Evolutionary conservation across 2,329 filamentous ascomycete species (phyloP).

Genomic region (Alternaria sp.): DNA sequence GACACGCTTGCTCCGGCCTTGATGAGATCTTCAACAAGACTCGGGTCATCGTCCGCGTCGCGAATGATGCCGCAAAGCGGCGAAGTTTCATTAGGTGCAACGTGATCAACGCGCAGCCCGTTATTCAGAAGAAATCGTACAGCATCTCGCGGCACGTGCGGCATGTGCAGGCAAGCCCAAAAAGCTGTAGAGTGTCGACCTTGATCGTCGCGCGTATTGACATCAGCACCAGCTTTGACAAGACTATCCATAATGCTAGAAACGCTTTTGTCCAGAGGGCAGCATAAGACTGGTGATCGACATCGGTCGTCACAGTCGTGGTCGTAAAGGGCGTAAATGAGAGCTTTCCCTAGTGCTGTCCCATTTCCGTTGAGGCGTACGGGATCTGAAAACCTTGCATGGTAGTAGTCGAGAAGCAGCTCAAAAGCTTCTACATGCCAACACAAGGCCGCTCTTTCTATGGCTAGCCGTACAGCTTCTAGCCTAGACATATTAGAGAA

Average conservation of each 20-base stretch:
- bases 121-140: neutral
- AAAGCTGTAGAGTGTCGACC: neutral
- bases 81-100: neutral
- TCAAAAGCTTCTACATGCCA: slow-evolving; percentile 1
- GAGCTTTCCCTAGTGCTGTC: neutral
- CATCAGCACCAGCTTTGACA: neutral
- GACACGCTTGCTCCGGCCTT: neutral
- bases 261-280: neutral
- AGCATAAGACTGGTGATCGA: neutral
- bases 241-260: neutral
- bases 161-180: neutral
- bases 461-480: neutral
- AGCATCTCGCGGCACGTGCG: neutral
- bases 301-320: neutral
- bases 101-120: neutral
- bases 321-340: neutral
- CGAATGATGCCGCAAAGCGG: neutral
- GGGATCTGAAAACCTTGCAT: neutral
- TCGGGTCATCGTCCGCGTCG: neutral
- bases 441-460: slow-evolving; percentile 1
- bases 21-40: neutral
- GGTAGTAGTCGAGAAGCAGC: neutral
- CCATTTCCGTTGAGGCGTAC: neutral
- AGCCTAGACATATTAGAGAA: neutral
- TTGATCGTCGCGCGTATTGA: neutral